Conservation (phyloP, 768 basidiomycete genomes). For the Lyophyllum semitale region DNA sequence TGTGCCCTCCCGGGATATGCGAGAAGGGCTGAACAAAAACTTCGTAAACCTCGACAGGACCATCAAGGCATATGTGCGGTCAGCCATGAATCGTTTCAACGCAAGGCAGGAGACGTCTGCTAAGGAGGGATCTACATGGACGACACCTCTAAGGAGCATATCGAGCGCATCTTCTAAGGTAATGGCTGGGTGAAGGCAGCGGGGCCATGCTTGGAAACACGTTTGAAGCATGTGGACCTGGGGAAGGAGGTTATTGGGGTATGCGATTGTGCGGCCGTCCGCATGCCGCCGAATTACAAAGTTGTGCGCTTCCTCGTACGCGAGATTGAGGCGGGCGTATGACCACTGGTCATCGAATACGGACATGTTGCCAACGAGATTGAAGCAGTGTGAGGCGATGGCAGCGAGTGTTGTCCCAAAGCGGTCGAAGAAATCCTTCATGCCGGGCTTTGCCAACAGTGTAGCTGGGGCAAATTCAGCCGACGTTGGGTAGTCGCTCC, state of each 20-base stretch:
- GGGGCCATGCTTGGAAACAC: constrained; percentile 84
- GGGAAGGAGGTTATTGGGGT: constrained; percentile 58
- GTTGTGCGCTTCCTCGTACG: constrained; percentile 72
- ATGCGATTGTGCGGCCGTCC: constrained; percentile 62
- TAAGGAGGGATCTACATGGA: constrained; percentile 80
- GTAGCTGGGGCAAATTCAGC: constrained; percentile 61
- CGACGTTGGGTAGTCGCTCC: constrained; percentile 71
- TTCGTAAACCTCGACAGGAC: constrained; percentile 67
- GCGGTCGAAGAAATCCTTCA: constrained; percentile 73
- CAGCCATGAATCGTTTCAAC: constrained; percentile 71
- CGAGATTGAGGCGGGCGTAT: constrained; percentile 53
- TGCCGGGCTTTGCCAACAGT: constrained; percentile 60
- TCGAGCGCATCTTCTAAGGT: constrained; percentile 66
- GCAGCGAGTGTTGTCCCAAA: constrained; percentile 55
- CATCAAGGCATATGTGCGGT: constrained; percentile 51
- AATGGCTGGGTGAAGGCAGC: constrained; percentile 64
- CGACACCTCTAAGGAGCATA: constrained; percentile 78
- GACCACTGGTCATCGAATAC: constrained; percentile 88
- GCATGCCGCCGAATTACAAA: constrained; percentile 68
- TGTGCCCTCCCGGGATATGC: constrained; percentile 64
- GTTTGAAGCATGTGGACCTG: constrained; percentile 74
- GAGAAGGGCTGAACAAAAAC: constrained; percentile 73
- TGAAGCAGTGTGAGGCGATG: constrained; percentile 61
- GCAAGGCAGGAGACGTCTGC: constrained; percentile 69
- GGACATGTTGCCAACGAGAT: constrained; percentile 72